Percentiles rank a stretch among this genome's conserved stretches.
Evolutionary conservation across 192 early-diverging fungal species (phyloP).

Genomic region (Coemansia sp.): DNA sequence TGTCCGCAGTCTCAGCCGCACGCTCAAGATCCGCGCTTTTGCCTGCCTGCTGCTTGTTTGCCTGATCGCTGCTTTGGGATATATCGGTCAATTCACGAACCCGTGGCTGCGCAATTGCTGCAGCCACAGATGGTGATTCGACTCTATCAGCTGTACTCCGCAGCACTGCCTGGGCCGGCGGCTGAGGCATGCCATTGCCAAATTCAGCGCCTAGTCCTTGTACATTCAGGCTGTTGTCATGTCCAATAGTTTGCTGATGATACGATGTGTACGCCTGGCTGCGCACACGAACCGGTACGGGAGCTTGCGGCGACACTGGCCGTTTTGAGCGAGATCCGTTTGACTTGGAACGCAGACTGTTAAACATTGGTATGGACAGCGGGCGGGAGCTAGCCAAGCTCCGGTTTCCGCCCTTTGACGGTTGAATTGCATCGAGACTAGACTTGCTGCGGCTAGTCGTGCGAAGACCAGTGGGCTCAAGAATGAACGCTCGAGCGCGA

Average conservation of each 20-base stretch:
- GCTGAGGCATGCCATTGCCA: background rate
- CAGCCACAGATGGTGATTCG: background rate
- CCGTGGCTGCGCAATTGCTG: background rate
- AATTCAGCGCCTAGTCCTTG: constrained; percentile 11
- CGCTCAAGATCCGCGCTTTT: background rate
- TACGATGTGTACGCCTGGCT: constrained; percentile 48
- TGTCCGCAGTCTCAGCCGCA: background rate
- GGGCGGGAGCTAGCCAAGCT: constrained; percentile 7
- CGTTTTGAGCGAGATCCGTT: background rate
- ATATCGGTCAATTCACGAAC: background rate
- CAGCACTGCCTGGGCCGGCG: background rate
- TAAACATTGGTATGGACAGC: constrained; percentile 22
- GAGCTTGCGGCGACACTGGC: constrained; percentile 18
- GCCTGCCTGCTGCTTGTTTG: background rate
- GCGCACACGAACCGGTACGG: constrained; percentile 47
- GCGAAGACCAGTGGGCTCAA: constrained; percentile 59
- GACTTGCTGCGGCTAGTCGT: constrained; percentile 30
- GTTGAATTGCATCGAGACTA: constrained; percentile 27
- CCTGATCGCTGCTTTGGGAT: background rate
- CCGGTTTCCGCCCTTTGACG: background rate
- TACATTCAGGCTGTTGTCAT: constrained; percentile 26
- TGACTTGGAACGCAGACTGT: constrained; percentile 13
- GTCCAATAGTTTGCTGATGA: constrained; percentile 34
- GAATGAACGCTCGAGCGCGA: constrained; percentile 59
- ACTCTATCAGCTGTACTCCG: background rate